Evolutionary conservation across 306 rosid species (phyloP), one percentile per base, ranked within the genome.

Genomic region (Pyrus pyrifolia): DNA sequence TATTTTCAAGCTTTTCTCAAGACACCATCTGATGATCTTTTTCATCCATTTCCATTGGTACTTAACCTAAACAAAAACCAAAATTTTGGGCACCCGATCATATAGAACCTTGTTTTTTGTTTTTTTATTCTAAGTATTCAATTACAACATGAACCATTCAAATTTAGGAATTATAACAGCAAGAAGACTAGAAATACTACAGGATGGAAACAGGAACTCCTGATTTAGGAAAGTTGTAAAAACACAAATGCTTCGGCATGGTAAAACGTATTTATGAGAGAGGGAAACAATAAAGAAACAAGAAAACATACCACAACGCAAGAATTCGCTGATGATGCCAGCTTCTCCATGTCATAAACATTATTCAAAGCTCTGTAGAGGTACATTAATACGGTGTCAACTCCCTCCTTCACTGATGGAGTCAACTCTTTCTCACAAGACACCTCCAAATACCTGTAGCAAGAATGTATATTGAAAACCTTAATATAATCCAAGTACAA

Each of bases 361-460:
- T 86, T 81, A 90, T 92, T 89, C 81, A 95, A 74, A 71, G 96
- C 94, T 85, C 98, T 90, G 75, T 90, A 95, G 70, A 95, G 93
- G 85, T 89, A 90, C 97, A 95, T 88, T 78, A 95, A 83, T 44
- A 92, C 83, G 27, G 97, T 95, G 82, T 95, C 98, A 79, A 92
- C 93, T 78, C 98, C 98, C 83, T 95, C 96, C 80, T 82, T 90
- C 77, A 92, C 96, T 4, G 91, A 74, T 77, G 83, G 76, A 11
- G 52, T 70, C 78, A 89, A 76, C 72, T 89, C 78, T 77, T 90
- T 92, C 57, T 81, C 89, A 38, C 90, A 92, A 75, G 91, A 88
- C 61, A 87, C 92, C 85, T 92, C 96, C 86, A 95, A 87, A 76
- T 95, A 95, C 89, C 98, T 95, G 81, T 51, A 75, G 59, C 71